Percentiles rank a stretch among this genome's conserved stretches.
Evolutionary conservation across 78 protist species (phyloP).

Genomic region (Cavenderia fasciculata): DNA sequence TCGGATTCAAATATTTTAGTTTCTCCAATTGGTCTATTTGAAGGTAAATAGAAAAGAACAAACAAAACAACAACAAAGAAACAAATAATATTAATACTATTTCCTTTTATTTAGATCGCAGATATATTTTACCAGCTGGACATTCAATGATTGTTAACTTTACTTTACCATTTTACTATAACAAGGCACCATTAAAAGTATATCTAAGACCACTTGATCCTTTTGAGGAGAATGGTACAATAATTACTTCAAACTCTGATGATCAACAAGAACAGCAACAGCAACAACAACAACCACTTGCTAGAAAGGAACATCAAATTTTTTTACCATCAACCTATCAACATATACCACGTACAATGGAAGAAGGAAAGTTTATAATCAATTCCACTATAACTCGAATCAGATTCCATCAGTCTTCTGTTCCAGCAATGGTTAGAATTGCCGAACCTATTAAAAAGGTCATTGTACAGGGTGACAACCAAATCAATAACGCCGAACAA

Average conservation of each 20-base stretch:
- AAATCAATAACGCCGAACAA: too few relatives aligned
- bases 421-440: neutral
- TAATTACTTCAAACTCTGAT: too few relatives aligned
- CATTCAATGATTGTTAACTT: conserved; percentile 51
- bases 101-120: neutral
- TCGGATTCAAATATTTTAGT: conserved; percentile 16
- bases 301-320: neutral
- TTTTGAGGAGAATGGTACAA: too few relatives aligned
- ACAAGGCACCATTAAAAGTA: conserved; percentile 29
- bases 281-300: neutral
- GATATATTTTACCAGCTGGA: conserved; percentile 34
- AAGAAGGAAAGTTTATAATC: conserved; percentile 64
- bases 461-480: too few relatives aligned
- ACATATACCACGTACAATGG: conserved; percentile 56
- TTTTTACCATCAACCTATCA: conserved; percentile 64
- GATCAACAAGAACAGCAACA: neutral
- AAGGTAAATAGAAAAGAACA: neutral
- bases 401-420: conserved; percentile 63
- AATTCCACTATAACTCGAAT: conserved; percentile 21
- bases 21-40: conserved; percentile 32
- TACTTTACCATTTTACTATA: conserved; percentile 49
- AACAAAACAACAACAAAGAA: neutral
- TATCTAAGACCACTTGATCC: neutral
- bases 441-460: too few relatives aligned
- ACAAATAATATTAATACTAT: too few relatives aligned